Base-by-base conservation (phyloP, 2,329 filamentous ascomycete species). In the Sclerotinia spermophila region DNA sequence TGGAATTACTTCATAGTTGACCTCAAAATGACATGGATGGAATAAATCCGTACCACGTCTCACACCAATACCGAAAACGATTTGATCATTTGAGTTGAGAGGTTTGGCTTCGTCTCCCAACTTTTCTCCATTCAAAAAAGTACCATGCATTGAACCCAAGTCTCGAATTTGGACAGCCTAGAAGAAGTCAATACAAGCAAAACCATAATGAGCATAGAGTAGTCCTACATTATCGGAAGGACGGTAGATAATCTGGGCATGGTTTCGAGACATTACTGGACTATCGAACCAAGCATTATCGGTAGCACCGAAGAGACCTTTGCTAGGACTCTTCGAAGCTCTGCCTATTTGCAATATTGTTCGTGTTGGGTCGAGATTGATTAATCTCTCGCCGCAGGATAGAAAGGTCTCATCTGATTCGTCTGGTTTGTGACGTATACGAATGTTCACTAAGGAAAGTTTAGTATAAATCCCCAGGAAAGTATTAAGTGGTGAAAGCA, bases 231-330 rank as follows among this genome's bases (percentile, higher is more conserved):
- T 82, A 10, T 78, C 75, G 2, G 82, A 78, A 15, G 82, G 75
- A 64, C 85, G 80, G 6, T 85, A 81, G 24, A 77, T 74, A 6
- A 90, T 76, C 58, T 85, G 80, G 24, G 90, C 91, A 80, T 93
- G 91, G 17, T 86, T 79, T 59, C 91, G 84, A 35, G 90, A 92
- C 83, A 93, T 90, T 48, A 93, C 90, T 0, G 90, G 87, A 70
- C 87, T 90, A 74, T 92, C 86, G 71, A 92, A 90, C 84, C 84
- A 92, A 24, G 84, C 87, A 79, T 93, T 93, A 74, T 85, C 79
- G 7, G 75, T 51, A 72, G 80, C 77, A 75, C 83, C 78, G 74
- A 81, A 66, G 53, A 83, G 81, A 15, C 83, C 82, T 64, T 86
- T 86, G 55, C 77, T 77, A 0, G 79, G 61, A 33, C 81, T 82